phyloP scores from a whole-genome alignment of 225 moss, liverwort and hornwort genomes.

The Climacium dendroides region DNA sequence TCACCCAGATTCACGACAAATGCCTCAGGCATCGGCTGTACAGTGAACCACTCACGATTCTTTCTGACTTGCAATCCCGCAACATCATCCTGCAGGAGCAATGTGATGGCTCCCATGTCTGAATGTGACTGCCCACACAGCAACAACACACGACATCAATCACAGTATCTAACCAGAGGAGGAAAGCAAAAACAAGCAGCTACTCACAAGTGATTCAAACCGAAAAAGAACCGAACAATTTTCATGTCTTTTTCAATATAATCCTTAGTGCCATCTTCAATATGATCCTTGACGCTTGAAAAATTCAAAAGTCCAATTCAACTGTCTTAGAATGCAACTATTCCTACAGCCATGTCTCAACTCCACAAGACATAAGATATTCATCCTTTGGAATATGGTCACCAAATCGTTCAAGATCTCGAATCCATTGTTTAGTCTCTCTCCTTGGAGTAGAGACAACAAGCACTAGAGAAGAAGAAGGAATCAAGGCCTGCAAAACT shows the following conservation, averaged over 20 bases:
- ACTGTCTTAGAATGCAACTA: background rate
- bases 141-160: background rate
- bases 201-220: background rate
- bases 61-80: conserved; percentile 73
- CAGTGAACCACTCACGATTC: conserved; percentile 47
- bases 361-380: background rate
- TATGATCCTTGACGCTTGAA: background rate
- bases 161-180: background rate
- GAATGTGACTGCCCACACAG: conserved; percentile 53
- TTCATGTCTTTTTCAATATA: background rate
- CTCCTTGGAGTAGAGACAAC: background rate
- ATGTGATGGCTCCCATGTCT: conserved; percentile 76
- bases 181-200: background rate
- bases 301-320: background rate
- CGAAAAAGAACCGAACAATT: background rate
- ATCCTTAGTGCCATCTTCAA: background rate
- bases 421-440: background rate
- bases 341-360: background rate
- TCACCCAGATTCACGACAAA: conserved; percentile 65
- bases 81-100: conserved; percentile 79
- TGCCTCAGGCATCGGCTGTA: conserved; percentile 36
- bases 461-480: background rate
- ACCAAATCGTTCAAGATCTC: background rate
- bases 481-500: background rate
- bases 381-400: background rate